Conservation (phyloP, 164 flowering plant genomes). For the Macadamia integrifolia region DNA sequence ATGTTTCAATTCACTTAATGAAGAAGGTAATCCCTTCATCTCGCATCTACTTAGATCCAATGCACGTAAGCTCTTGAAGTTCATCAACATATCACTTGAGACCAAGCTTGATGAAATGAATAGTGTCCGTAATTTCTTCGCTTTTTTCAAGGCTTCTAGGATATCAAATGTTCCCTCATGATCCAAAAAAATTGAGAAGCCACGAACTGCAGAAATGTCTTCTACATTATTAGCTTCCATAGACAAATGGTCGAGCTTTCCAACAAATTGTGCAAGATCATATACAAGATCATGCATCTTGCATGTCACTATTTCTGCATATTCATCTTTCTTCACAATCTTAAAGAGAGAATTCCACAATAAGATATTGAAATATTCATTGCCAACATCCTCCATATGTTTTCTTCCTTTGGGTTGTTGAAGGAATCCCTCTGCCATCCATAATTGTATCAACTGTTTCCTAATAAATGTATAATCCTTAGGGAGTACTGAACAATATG, state of each 20-base stretch:
- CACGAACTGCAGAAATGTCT: not conserved
- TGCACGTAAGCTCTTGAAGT: not conserved
- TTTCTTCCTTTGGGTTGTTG: not conserved
- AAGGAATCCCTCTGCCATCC: not conserved
- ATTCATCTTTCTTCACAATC: not conserved
- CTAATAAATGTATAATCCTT: not conserved
- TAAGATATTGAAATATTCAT: not conserved
- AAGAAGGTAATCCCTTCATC: not conserved
- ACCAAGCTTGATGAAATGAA: not conserved
- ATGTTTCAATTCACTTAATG: not conserved
- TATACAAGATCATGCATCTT: conserved; percentile 1
- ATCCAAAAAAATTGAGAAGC: not conserved
- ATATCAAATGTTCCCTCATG: not conserved
- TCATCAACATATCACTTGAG: not conserved
- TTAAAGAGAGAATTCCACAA: not conserved
- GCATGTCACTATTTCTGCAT: not conserved
- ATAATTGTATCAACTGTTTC: not conserved
- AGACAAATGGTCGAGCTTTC: not conserved
- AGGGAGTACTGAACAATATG: not conserved
- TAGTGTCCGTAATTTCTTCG: not conserved
- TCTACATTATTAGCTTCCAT: not conserved
- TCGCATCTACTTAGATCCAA: not conserved
- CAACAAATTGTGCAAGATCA: not conserved
- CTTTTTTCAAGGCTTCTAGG: not conserved
- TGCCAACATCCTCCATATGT: not conserved